These are phyloP conservation scores for Leishmania martiniquensis DNA, from an alignment of 208 protist genomes.

Conservation along the genomic window DNA sequence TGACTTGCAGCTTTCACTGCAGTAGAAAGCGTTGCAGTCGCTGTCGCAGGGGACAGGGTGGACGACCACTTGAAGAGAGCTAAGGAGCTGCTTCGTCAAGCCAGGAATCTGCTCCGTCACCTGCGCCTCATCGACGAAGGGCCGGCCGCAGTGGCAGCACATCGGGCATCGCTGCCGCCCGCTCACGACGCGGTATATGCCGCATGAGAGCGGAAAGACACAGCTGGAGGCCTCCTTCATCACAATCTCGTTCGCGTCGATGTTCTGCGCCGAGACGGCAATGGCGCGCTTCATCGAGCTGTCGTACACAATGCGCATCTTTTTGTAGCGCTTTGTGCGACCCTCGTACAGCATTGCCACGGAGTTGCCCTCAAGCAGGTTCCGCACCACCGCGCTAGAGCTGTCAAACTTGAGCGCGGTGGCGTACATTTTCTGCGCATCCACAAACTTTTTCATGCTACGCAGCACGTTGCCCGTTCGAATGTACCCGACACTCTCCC, in stretches of 20 bases:
- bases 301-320: conserved; percentile 41
- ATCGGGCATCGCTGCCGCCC: conserved; percentile 26
- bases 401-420: conserved; percentile 53
- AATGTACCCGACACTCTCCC: conserved; percentile 73
- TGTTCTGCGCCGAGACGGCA: conserved; percentile 31
- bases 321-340: conserved; percentile 41
- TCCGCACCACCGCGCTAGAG: conserved; percentile 45
- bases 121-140: conserved; percentile 41
- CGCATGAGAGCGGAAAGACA: conserved; percentile 27
- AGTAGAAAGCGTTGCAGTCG: conserved; percentile 66
- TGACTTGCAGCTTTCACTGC: conserved; percentile 65
- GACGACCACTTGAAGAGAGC: conserved; percentile 36
- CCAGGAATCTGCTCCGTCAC: conserved; percentile 38
- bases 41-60: conserved; percentile 54
- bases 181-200: conserved; percentile 20
- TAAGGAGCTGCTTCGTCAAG: conserved; percentile 39
- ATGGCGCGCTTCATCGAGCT: conserved; percentile 36
- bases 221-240: conserved; percentile 46
- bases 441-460: conserved; percentile 62
- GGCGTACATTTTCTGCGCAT: conserved; percentile 72
- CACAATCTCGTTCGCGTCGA: conserved; percentile 34
- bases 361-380: conserved; percentile 58
- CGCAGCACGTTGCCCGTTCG: conserved; percentile 79
- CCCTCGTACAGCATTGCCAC: conserved; percentile 67
- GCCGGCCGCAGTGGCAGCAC: conserved; percentile 63